Evolutionary conservation across 1,139 yeast genomes (phyloP), one percentile per base, ranked within the genome.

Genomic region (Candida sp.): DNA sequence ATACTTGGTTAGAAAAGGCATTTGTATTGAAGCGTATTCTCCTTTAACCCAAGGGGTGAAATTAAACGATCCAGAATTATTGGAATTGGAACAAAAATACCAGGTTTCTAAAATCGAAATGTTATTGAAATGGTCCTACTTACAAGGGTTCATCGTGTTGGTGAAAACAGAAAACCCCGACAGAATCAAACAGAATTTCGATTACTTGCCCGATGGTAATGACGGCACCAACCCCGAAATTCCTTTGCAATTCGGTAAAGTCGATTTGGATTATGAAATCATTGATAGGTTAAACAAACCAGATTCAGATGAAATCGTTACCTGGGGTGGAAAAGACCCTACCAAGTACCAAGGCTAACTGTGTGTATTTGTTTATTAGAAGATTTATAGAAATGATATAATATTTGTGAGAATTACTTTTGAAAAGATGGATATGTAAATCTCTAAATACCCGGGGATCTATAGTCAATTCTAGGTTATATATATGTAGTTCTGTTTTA

Each of bases 111-210:
- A 57, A 43, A 52, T 54, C 11, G 68, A 66, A 45, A 59, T 68
- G 25, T 60, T 69, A 40, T 57, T 68, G 47, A 65, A 61, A 48
- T 68, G 75, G 75, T 56, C 73, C 4, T 66, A 56, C 47, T 56
- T 68, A 35, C 79, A 79, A 52, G 89, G 89, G 0, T 81, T 80
- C 54, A 73, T 86, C 40, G 89, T 88, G 19, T 71, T 88, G 50
- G 95, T 87, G 12, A 87, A 87, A 62, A 76, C 91, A 2, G 76
- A 73, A 38, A 79, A 79, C 7, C 60, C 70, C 5, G 64, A 64
- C 21, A 71, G 95, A 61, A 57, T 67, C 53, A 55, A 61, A 43
- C 57, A 59, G 41, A 71, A 71, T 53, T 61, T 70, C 45, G 56
- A 60, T 40, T 61, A 68, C 4, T 64, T 69, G 46, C 64, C 69